Evolutionary conservation across 2,329 filamentous ascomycete species (phyloP).

Genomic region (Colletotrichum echinochloae): DNA sequence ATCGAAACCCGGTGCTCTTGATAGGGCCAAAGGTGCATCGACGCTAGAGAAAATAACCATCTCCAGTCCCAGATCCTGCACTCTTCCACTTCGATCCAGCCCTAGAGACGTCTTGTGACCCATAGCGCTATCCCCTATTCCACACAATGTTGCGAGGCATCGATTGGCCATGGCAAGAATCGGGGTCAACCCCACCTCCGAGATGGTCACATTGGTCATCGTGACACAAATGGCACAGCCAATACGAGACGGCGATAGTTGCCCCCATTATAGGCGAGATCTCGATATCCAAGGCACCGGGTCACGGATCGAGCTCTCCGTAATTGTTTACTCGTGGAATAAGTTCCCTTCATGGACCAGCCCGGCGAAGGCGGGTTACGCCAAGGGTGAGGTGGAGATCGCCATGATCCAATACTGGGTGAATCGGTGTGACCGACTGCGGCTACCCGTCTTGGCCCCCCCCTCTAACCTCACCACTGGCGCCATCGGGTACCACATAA

Average conservation of each 20-base stretch:
- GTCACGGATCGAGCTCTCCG: constrained; percentile 2
- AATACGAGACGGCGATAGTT: background rate
- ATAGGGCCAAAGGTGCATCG: background rate
- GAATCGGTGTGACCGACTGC: constrained; percentile 29
- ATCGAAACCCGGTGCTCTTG: constrained; percentile 8
- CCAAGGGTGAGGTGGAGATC: constrained; percentile 14
- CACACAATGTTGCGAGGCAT: background rate
- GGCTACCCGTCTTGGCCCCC: constrained; percentile 13
- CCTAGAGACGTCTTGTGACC: background rate
- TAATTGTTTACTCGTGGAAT: constrained; percentile 26
- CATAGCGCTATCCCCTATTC: background rate
- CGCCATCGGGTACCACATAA: background rate
- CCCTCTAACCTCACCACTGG: constrained; percentile 7
- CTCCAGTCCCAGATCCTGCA: constrained; percentile 32
- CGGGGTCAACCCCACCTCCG: background rate
- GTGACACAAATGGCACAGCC: background rate
- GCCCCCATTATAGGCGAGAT: constrained; percentile 18
- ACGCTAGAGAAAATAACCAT: background rate
- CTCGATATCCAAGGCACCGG: constrained; percentile 16
- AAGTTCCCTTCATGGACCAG: constrained; percentile 11
- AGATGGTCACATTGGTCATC: constrained; percentile 8
- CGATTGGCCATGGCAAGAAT: background rate
- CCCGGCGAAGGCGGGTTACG: constrained; percentile 8
- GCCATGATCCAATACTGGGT: constrained; percentile 27
- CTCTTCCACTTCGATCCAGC: constrained; percentile 37